These are phyloP conservation scores for Exophiala alcalophila DNA, from an alignment of 2,329 filamentous ascomycete species.

Conservation along the genomic window DNA sequence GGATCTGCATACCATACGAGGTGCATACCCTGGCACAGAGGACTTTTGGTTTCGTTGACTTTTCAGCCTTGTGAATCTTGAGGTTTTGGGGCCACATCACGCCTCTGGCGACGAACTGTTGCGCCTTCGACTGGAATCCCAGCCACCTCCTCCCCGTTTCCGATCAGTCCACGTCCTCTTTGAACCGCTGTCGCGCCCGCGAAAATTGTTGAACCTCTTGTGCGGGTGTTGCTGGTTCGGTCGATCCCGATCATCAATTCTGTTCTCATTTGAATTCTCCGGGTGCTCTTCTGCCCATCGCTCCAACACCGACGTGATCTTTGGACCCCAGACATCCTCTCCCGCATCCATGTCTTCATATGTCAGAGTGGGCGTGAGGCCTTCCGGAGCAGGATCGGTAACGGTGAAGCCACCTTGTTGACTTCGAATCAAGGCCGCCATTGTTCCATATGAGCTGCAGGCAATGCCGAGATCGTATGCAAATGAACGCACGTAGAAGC, in stretches of 20 bases:
- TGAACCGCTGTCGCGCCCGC: constrained; percentile 4
- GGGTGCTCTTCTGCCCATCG: constrained; percentile 48
- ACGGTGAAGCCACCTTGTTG: constrained; percentile 71
- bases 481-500: constrained; percentile 93
- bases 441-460: constrained; percentile 75
- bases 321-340: constrained; percentile 77
- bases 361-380: constrained; percentile 63
- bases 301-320: constrained; percentile 60
- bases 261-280: constrained; percentile 3
- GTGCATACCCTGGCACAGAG: no score
- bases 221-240: constrained; percentile 3
- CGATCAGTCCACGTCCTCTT: constrained; percentile 18
- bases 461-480: constrained; percentile 87
- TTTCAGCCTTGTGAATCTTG: no score
- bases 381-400: constrained; percentile 31
- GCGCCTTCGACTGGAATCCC: constrained; percentile 10
- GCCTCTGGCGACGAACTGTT: constrained; percentile 25
- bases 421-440: constrained; percentile 78
- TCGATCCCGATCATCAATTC: constrained; percentile 16
- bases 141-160: neutral
- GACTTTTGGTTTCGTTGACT: no score
- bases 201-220: constrained; percentile 1
- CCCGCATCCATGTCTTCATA: constrained; percentile 73
- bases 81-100: no score
- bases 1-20: no score